Percentiles rank a stretch among this genome's conserved stretches.
Evolutionary conservation across 2,329 filamentous ascomycete species (phyloP).

Genomic region (Sporothrix variecibatus): DNA sequence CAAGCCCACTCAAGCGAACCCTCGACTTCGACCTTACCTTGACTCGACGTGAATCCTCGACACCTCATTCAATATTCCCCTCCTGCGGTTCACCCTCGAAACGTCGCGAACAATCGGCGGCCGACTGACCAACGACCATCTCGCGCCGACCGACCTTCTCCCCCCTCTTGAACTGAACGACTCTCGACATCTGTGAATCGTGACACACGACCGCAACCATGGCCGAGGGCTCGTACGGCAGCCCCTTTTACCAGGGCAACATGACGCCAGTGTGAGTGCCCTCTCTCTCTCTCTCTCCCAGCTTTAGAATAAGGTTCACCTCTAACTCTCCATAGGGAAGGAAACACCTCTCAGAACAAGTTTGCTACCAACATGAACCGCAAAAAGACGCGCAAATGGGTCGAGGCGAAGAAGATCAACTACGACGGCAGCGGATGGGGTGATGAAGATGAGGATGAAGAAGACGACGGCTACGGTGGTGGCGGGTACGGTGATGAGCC

Average conservation of each 20-base stretch:
- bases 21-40: not conserved
- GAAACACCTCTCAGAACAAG: slow-evolving; percentile 34
- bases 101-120: not conserved
- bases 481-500: not conserved
- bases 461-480: slow-evolving; percentile 46
- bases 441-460: slow-evolving; percentile 65
- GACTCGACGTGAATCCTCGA: not conserved
- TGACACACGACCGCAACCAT: slow-evolving; percentile 20
- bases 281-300: not conserved
- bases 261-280: slow-evolving; percentile 34
- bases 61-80: not conserved
- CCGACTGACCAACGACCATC: not conserved
- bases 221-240: slow-evolving; percentile 38
- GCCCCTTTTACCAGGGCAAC: slow-evolving; percentile 34
- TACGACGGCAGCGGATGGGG: slow-evolving; percentile 97
- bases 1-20: not conserved
- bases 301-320: not conserved
- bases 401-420: slow-evolving; percentile 79
- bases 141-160: not conserved
- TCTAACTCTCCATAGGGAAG: slow-evolving; percentile 31
- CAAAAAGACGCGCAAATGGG: slow-evolving; percentile 92
- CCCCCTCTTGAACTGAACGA: not conserved
- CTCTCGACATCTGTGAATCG: not conserved
- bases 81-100: not conserved
- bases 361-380: slow-evolving; percentile 88